These are phyloP conservation scores for Dictyostelium gargantuum DNA, from an alignment of 208 protist species.

Conservation along the genomic window DNA sequence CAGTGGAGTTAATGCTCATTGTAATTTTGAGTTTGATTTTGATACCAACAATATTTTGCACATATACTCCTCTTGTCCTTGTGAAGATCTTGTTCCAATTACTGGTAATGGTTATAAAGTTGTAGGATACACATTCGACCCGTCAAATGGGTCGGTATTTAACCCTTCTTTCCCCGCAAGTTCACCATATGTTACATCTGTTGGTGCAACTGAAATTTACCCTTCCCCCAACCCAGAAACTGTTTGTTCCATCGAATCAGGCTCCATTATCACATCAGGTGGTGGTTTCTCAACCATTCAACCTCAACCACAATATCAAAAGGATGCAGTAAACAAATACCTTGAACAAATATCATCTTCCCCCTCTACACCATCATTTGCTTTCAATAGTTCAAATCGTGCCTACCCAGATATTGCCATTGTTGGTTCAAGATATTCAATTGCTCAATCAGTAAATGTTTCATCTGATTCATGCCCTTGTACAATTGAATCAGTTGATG, in stretches of 20 bases:
- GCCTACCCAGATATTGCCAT: constrained; percentile 80
- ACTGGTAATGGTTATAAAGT: not conserved
- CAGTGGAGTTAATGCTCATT: not conserved
- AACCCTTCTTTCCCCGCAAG: constrained; percentile 24
- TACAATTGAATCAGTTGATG: constrained; percentile 22
- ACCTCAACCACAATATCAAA: constrained; percentile 37
- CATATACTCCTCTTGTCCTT: not conserved
- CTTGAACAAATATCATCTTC: constrained; percentile 3
- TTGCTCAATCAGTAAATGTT: not conserved
- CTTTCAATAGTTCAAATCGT: constrained; percentile 64
- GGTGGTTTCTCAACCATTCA: constrained; percentile 40
- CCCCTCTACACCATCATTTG: constrained; percentile 36
- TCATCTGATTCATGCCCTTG: not conserved
- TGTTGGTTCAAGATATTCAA: constrained; percentile 68
- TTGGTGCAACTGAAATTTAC: constrained; percentile 75
- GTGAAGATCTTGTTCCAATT: not conserved
- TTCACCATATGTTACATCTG: constrained; percentile 73
- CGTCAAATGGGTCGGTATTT: not conserved
- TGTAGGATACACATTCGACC: not conserved
- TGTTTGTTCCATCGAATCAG: not conserved
- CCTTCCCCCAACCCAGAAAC: not conserved
- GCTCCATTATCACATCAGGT: constrained; percentile 23
- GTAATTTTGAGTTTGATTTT: not conserved
- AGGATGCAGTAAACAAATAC: constrained; percentile 43
- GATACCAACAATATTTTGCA: not conserved